These are phyloP conservation scores for Hansenula lynferdii DNA, from an alignment of 1,139 yeast species.

Conservation along the genomic window DNA sequence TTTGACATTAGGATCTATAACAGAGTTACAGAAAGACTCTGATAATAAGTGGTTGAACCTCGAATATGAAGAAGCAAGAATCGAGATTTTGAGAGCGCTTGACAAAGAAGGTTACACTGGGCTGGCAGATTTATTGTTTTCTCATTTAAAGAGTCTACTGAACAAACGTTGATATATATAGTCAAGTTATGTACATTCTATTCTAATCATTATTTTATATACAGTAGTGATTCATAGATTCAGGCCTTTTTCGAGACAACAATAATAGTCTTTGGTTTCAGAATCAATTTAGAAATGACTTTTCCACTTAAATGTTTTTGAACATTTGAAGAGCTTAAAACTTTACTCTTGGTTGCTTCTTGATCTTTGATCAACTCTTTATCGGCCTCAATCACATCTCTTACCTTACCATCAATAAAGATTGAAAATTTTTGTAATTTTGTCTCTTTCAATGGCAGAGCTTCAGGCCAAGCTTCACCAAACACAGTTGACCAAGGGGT, in stretches of 20 bases:
- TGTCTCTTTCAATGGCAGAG: conserved; percentile 33
- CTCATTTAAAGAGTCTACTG: conserved; percentile 39
- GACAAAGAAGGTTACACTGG: conserved; percentile 36
- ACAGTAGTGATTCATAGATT: not conserved
- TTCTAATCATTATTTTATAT: not conserved
- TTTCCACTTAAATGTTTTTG: conserved; percentile 30
- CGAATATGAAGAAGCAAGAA: conserved; percentile 35
- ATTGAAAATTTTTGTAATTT: conserved; percentile 40
- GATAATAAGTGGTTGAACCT: conserved; percentile 28
- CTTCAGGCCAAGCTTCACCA: conserved; percentile 46
- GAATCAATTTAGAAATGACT: conserved; percentile 32
- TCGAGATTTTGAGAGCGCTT: conserved; percentile 33
- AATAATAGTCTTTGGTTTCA: conserved; percentile 33
- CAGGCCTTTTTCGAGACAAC: conserved; percentile 21
- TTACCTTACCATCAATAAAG: conserved; percentile 66
- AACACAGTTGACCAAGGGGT: conserved; percentile 49
- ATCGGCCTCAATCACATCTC: conserved; percentile 40
- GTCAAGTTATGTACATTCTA: not conserved
- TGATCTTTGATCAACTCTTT: conserved; percentile 30
- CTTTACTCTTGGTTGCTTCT: conserved; percentile 13
- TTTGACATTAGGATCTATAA: conserved; percentile 21
- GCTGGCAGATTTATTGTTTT: conserved; percentile 39
- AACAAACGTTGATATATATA: conserved; percentile 6
- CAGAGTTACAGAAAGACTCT: conserved; percentile 10
- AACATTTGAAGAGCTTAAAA: conserved; percentile 27